Evolutionary conservation across 371 early-diverging fungal species (phyloP), one percentile per base, ranked within the genome.

Genomic region (Sporodiniella umbellata): DNA sequence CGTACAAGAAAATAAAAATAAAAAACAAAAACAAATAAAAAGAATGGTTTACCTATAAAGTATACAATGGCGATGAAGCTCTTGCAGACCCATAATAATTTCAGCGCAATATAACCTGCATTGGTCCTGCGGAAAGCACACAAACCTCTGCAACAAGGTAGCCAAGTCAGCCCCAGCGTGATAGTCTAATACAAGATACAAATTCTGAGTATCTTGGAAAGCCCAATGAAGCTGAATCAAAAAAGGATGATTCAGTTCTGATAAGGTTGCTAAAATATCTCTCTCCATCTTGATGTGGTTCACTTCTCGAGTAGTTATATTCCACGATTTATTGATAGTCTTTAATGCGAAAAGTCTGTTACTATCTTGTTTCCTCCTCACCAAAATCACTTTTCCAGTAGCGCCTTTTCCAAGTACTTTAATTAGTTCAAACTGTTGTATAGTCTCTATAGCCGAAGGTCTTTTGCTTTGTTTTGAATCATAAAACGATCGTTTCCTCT

Each of bases 151-250:
- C 56, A 53, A 56, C 12, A 72, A 64, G 19, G 80, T 82, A 63
- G 85, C 92, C 33, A 94, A 84, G 44, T 89, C 84, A 33, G 87
- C 80, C 44, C 92, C 93, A 33, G 84, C 80, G 53, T 90, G 88
- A 61, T 88, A 82, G 52, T 86, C 84, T 87, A 99, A 86, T 1
- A 96, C 94, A 56, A 99, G 86, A 78, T 90, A 98, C 17, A 98
- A 60, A 22, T 94, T 85, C 39, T 84, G 85, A 6, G 83, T 75
- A n/a, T 92, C 88, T 75, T 97, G 96, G 72, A 97, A 95, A 49
- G 89, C 90, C 40, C 87, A 84, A 62, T 95, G 92, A 45, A 98
- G 75, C 7, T 89, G 88, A 26, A 98, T 89, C 33, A 99, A 72
- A 80, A 98, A 99, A 11, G 97, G 94, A 48, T 95, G 95, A n/a